phyloP scores from a whole-genome alignment of 768 basidiomycete genomes.

The Lactifluus piperatus region DNA sequence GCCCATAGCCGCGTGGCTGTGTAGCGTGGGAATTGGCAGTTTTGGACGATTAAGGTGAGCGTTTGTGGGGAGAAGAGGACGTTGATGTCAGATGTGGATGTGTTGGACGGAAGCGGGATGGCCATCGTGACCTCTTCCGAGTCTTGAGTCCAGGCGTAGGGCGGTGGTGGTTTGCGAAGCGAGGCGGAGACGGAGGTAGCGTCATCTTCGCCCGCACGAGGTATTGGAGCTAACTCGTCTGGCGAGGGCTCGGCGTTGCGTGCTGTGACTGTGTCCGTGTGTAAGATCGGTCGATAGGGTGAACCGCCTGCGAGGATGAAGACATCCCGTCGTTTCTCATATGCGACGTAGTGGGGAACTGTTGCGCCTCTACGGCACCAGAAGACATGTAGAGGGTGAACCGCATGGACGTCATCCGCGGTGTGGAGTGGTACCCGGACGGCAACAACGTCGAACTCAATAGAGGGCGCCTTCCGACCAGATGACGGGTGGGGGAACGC shows the following conservation, averaged over 20 bases:
- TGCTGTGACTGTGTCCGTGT: slow-evolving; percentile 26
- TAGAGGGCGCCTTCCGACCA: slow-evolving; percentile 22
- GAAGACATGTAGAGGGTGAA: slow-evolving; percentile 40
- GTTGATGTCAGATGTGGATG: slow-evolving; percentile 52
- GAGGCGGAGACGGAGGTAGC: slow-evolving; percentile 24
- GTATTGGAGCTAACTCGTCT: slow-evolving; percentile 64
- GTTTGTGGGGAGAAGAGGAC: slow-evolving; percentile 57
- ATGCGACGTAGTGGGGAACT: slow-evolving; percentile 54
- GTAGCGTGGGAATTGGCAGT: slow-evolving; percentile 43
- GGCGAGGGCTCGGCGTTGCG: slow-evolving; percentile 45
- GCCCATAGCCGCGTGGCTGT: slow-evolving; percentile 69
- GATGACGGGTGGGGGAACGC: neutral
- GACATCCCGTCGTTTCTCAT: slow-evolving; percentile 35
- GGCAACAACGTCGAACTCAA: slow-evolving; percentile 61
- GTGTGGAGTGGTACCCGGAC: slow-evolving; percentile 41
- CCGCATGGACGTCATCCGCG: slow-evolving; percentile 26
- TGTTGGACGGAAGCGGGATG: slow-evolving; percentile 72
- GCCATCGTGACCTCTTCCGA: slow-evolving; percentile 75
- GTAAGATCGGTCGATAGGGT: slow-evolving; percentile 38
- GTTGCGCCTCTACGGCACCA: slow-evolving; percentile 66
- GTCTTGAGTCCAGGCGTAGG: slow-evolving; percentile 92
- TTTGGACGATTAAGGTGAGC: slow-evolving; percentile 54
- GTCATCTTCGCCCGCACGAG: slow-evolving; percentile 43
- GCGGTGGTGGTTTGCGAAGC: slow-evolving; percentile 54
- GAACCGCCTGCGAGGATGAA: slow-evolving; percentile 55